Evolutionary conservation across 371 early-diverging fungal species (phyloP).

Genomic region (Mortierella polycephala): DNA sequence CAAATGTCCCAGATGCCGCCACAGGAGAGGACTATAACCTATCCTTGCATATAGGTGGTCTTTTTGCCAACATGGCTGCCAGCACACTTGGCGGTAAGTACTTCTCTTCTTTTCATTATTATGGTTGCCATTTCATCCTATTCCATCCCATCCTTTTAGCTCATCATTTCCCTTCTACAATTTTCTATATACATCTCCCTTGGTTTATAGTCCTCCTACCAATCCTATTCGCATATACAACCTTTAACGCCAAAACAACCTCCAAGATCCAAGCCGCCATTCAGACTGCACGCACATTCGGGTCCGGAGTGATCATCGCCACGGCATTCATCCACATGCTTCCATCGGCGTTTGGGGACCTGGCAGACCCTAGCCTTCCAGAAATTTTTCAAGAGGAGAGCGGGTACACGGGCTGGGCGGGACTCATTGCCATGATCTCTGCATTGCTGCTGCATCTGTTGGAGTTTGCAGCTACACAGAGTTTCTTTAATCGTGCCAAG

Average conservation of each 20-base stretch:
- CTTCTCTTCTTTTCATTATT: not conserved
- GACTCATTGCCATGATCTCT: constrained; percentile 65
- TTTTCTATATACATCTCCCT: not conserved
- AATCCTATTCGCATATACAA: constrained; percentile 22
- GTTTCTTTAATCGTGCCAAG: constrained; percentile 17
- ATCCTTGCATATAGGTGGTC: constrained; percentile 65
- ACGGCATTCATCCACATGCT: constrained; percentile 83
- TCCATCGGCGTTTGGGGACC: constrained; percentile 53
- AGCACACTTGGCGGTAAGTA: constrained; percentile 57
- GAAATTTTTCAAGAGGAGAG: constrained; percentile 36
- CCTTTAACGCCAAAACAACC: constrained; percentile 17
- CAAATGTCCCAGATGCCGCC: too few species aligned
- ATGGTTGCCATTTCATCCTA: not conserved
- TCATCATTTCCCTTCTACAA: not conserved
- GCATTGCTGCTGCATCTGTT: constrained; percentile 56
- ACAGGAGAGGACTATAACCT: constrained; percentile 50
- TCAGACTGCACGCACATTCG: constrained; percentile 65
- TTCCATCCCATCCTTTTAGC: not conserved
- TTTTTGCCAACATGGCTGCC: constrained; percentile 65
- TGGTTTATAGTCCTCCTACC: constrained; percentile 30
- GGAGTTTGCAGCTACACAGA: constrained; percentile 49
- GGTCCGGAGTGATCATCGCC: constrained; percentile 83
- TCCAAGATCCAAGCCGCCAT: constrained; percentile 19
- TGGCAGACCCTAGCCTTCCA: constrained; percentile 57
- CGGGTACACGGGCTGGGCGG: constrained; percentile 59